phyloP scores from a whole-genome alignment of 2,329 filamentous ascomycete genomes.

The Diaporthe longicolla region DNA sequence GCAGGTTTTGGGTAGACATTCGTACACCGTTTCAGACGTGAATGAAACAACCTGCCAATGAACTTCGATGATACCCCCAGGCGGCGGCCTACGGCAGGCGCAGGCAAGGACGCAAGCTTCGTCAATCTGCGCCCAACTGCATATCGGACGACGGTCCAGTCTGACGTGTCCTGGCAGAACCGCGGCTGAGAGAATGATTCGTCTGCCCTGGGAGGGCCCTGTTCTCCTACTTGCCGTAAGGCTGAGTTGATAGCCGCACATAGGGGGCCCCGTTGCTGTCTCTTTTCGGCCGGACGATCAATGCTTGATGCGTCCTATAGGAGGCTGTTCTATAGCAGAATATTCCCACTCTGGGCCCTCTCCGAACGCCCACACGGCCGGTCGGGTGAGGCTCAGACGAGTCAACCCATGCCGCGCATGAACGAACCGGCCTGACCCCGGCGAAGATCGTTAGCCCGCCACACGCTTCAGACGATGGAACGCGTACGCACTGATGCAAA shows the following conservation, averaged over 20 bases:
- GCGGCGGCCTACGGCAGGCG: conserved; percentile 11
- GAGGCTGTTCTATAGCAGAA: too few relatives aligned
- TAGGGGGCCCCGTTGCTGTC: background rate
- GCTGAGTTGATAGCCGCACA: background rate
- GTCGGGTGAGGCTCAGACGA: conserved; percentile 11
- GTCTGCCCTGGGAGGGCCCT: background rate
- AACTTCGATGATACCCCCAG: background rate
- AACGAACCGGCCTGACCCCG: conserved; percentile 26
- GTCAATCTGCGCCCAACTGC: conserved; percentile 8
- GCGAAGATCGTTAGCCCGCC: conserved; percentile 25
- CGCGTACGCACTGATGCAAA: conserved; percentile 28
- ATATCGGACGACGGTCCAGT: conserved; percentile 25
- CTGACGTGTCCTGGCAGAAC: conserved; percentile 21
- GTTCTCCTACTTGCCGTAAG: background rate
- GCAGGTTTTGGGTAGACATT: conserved; percentile 4
- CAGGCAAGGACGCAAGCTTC: background rate
- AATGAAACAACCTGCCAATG: conserved; percentile 19
- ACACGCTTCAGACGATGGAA: conserved; percentile 11
- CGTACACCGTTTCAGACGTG: conserved; percentile 4
- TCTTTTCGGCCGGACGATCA: conserved; percentile 9
- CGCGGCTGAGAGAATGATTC: background rate
- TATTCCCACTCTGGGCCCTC: background rate
- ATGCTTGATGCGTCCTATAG: background rate
- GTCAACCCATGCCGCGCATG: conserved; percentile 5
- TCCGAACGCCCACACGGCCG: background rate